Evolutionary conservation across 371 early-diverging fungal species (phyloP).

Genomic region (Rhizopus stolonifer): DNA sequence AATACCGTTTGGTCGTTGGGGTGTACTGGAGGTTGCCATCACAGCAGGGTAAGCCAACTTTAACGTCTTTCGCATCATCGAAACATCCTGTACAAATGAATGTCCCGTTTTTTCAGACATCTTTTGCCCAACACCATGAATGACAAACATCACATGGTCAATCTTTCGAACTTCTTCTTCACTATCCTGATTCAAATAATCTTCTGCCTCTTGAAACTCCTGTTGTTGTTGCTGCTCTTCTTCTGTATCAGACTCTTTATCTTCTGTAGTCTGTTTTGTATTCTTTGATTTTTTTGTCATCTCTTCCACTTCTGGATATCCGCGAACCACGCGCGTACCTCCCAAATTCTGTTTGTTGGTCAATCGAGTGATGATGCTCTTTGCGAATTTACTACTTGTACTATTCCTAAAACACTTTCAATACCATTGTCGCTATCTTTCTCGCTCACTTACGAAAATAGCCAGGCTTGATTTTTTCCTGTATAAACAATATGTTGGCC

Average conservation of each 20-base stretch:
- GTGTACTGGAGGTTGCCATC: constrained; percentile 23
- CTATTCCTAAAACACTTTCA: constrained; percentile 25
- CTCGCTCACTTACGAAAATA: constrained; percentile 54
- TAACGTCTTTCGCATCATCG: constrained; percentile 66
- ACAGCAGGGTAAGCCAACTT: constrained; percentile 49
- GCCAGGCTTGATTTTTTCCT: constrained; percentile 60
- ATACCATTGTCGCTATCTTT: neutral
- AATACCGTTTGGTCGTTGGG: constrained; percentile 53
- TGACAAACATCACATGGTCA: constrained; percentile 76
- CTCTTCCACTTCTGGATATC: constrained; percentile 71
- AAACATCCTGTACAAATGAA: constrained; percentile 78
- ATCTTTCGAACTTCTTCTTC: constrained; percentile 65
- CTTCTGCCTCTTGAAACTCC: constrained; percentile 41
- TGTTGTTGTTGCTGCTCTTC: constrained; percentile 30
- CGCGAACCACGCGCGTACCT: constrained; percentile 71
- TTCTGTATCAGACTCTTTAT: constrained; percentile 33
- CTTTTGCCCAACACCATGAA: constrained; percentile 83
- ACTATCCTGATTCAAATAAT: constrained; percentile 51
- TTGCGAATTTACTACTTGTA: constrained; percentile 65
- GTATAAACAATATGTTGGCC: constrained; percentile 74
- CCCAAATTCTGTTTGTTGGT: constrained; percentile 64
- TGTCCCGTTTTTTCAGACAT: constrained; percentile 70
- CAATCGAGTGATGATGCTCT: constrained; percentile 69
- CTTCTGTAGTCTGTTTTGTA: constrained; percentile 21
- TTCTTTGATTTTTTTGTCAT: constrained; percentile 18